Base-by-base conservation (phyloP, 192 early-diverging fungal species). In the Backusella parvicylindrica region DNA sequence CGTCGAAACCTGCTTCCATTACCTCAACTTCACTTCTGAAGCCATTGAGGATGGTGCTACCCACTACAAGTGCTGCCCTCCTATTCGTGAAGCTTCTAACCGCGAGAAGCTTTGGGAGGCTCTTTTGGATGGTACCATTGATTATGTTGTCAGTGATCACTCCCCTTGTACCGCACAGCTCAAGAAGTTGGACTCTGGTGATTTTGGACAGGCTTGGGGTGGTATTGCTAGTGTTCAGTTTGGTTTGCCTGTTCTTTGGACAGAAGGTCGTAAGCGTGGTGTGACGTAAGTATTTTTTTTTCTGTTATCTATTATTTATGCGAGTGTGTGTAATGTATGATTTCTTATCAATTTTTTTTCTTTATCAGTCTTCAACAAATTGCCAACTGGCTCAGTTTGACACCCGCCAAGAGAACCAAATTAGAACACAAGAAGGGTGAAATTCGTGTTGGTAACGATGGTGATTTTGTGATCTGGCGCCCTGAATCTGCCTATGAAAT, bases 41-140 rank as follows among this genome's bases (percentile, higher is more conserved):
- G 77, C 79, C 23, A 87, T 95, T 32, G 91, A 91, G 13, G 76
- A 84, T 32, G 85, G 90, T 69, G 88, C 88, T 31, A 95, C 93
- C 26, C 87, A 95, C 81, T 95, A 89, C 86, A 95, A 95, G 80
- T 95, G 93, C 82, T 95, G 93, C 78, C 93, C 93, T 68, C 93
- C 93, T 15, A 93, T 95, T 74, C 91, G 93, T 79, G 82, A 88
- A 65, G 77, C 88, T 36, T 75, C 76, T 67, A 95, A 95, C 83
- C 83, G 92, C 47, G 87, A 90, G 35, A 73, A 75, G 64, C 80
- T 95, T 53, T 95, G 93, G 93, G 84, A 85, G 69, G 93, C 90
- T 26, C 80, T 95, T 49, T 80, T 89, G 75, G 91, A 93, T 74
- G 92, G 93, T 35, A 87, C 88, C 32, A 95, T 95, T 71, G 93